A percentile compares a stretch with the other conserved stretches of the same genome.
Evolutionary conservation across 345 rosid species (phyloP).

Genomic region (Zanthoxylum bungeanum): DNA sequence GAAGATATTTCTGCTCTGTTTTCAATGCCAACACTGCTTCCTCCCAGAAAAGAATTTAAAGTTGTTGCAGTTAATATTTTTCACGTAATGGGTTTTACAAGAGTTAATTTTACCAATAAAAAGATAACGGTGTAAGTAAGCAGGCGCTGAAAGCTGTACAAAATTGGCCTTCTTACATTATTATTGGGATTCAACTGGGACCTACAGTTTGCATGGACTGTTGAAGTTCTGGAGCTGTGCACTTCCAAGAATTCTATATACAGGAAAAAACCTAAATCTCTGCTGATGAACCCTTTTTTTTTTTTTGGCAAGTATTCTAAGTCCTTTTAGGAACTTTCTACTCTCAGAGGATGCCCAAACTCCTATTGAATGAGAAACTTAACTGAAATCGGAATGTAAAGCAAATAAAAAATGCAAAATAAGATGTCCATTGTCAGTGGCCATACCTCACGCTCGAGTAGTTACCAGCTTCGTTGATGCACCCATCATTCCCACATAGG

Average conservation of each 20-base stretch:
- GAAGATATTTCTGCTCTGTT: too few relatives aligned
- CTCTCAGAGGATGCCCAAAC: constrained; percentile 53
- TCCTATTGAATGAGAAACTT: constrained; percentile 34
- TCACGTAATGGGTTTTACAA: constrained; percentile 10
- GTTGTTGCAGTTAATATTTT: constrained; percentile 1
- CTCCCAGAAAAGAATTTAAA: background rate
- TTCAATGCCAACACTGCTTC: background rate
- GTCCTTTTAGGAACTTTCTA: background rate
- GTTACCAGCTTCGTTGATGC: constrained; percentile 34
- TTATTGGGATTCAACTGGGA: constrained; percentile 13
- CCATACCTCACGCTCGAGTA: constrained; percentile 43
- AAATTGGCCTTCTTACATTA: constrained; percentile 18
- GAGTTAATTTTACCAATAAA: constrained; percentile 1
- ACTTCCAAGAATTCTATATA: constrained; percentile 12
- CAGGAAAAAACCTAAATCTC: constrained; percentile 1
- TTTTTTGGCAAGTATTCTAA: constrained; percentile 13
- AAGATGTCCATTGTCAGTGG: background rate
- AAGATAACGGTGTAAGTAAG: background rate
- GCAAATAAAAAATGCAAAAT: background rate
- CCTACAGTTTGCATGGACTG: constrained; percentile 5
- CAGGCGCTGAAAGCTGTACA: constrained; percentile 32
- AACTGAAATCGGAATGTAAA: background rate
- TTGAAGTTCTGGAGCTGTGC: too few relatives aligned
- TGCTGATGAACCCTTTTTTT: constrained; percentile 3
- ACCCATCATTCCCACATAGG: constrained; percentile 30